Conservation (phyloP, 495 filamentous ascomycete species). For the Sordaria brevicollis region DNA sequence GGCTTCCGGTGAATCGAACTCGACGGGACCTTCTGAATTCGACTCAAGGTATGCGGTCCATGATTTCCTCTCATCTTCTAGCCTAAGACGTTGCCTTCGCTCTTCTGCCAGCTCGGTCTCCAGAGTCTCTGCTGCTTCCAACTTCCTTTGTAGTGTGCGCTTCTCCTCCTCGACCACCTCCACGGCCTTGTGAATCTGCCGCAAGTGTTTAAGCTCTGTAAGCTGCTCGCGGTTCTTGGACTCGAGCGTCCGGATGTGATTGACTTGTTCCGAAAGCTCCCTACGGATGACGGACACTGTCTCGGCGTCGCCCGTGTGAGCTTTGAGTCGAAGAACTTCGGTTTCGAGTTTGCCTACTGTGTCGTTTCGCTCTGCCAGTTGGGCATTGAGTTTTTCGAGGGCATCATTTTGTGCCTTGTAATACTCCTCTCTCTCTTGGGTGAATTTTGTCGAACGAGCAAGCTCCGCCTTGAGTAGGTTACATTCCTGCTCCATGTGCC, state of each 20-base stretch:
- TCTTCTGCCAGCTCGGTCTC: constrained; percentile 67
- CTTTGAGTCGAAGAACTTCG: constrained; percentile 70
- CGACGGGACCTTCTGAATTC: constrained; percentile 41
- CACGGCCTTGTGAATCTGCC: constrained; percentile 69
- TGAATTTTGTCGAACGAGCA: constrained; percentile 49
- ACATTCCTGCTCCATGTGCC: constrained; percentile 57
- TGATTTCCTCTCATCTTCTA: constrained; percentile 78
- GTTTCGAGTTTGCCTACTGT: constrained; percentile 66
- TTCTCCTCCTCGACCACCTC: constrained; percentile 98
- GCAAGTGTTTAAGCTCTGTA: constrained; percentile 69
- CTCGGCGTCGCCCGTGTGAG: constrained; percentile 76
- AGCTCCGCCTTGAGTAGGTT: constrained; percentile 64
- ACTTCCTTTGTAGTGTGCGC: constrained; percentile 61
- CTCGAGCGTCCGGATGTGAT: constrained; percentile 78
- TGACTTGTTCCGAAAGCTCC: constrained; percentile 78
- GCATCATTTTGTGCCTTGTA: constrained; percentile 50
- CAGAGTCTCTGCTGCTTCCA: constrained; percentile 65
- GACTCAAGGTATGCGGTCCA: constrained; percentile 80
- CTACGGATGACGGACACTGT: constrained; percentile 71
- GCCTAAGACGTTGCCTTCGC: constrained; percentile 67
- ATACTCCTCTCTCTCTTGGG: constrained; percentile 65
- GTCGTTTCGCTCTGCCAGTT: constrained; percentile 54
- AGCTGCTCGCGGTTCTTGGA: constrained; percentile 66
- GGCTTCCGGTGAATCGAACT: constrained; percentile 82
- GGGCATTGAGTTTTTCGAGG: constrained; percentile 55